Evolutionary conservation across 2,329 filamentous ascomycete genomes (phyloP), one percentile per base, ranked within the genome.

Genomic region (Ophiostoma ulmi): DNA sequence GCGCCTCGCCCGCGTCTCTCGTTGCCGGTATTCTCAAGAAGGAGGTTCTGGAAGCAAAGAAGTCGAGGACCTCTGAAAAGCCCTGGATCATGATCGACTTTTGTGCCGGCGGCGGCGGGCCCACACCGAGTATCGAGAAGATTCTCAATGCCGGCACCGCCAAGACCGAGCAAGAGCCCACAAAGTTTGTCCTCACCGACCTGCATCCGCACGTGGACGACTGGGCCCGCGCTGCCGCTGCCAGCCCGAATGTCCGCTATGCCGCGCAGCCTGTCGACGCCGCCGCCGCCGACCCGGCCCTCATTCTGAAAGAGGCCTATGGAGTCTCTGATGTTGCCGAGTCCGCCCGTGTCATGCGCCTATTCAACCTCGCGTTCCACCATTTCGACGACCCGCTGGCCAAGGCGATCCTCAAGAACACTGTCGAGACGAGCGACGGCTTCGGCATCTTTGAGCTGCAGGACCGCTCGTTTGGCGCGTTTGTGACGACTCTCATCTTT

Each of bases 371-470:
- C 1, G 86, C 90, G 0, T 94, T 94, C 76, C 91, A 93, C 78
- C 91, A 93, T 79, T 93, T 93, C 74, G 85, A 88, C 73, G 88
- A 93, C 75, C 79, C 80, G 4, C 78, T 88, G 22, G 91, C 89
- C 0, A 80, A 77, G 36, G 81, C 83, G 10, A 89, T 92, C 39
- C 77, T 94, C 41, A 82, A 81, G 69, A 88, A 90, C 76, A 90
- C 89, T 0, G 78, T 92, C 52, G 82, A 86, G 74, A 91, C 86
- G 0, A 85, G 86, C 69, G 85, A 90, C 73, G 90, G 86, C 0
- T 89, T 92, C 75, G 89, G 83, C 10, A 91, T 93, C 72, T 88
- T 93, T 73, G 90, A 93, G 79, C 83, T 93, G n/a, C 90, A 92
- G 78, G 88, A 90, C 74, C 86, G 90, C 41, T 83, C 82, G 20